phyloP scores from a whole-genome alignment of 2,329 filamentous ascomycete species.

The Colletotrichum paranaense region DNA sequence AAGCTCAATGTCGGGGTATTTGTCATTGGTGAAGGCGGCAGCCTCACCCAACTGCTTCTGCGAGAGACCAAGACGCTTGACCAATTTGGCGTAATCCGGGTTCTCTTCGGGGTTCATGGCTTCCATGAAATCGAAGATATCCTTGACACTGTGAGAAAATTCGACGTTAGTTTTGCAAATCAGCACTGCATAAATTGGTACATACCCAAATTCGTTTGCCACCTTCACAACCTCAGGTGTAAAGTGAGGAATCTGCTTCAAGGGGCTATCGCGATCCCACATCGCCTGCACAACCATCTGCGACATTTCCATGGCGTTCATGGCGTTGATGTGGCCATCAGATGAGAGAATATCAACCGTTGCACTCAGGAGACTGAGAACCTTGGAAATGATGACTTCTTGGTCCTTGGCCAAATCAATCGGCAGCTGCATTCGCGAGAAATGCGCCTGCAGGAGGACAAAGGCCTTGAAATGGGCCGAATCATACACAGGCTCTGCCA shows the following conservation, averaged over 20 bases:
- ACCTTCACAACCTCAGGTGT: slow-evolving; percentile 84
- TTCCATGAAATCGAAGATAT: slow-evolving; percentile 98
- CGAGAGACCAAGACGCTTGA: slow-evolving; percentile 82
- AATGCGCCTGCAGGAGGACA: slow-evolving; percentile 96
- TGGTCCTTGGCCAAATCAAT: slow-evolving; percentile 97
- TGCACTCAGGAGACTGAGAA: slow-evolving; percentile 88
- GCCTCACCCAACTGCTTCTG: slow-evolving; percentile 87
- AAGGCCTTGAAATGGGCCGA: slow-evolving; percentile 99
- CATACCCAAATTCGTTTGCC: slow-evolving; percentile 81
- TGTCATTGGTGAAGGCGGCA: slow-evolving; percentile 95
- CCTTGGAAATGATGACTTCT: slow-evolving; percentile 85
- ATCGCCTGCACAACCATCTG: slow-evolving; percentile 99
- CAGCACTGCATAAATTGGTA: slow-evolving; percentile 39
- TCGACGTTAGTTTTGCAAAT: slow-evolving; percentile 44
- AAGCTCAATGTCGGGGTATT: slow-evolving; percentile 94
- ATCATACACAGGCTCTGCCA: slow-evolving; percentile 86
- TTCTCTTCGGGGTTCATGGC: slow-evolving; percentile 98
- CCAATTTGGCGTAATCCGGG: slow-evolving; percentile 79
- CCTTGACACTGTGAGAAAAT: slow-evolving; percentile 74
- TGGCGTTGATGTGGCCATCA: slow-evolving; percentile 95
- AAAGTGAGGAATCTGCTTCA: slow-evolving; percentile 99
- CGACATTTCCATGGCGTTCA: slow-evolving; percentile 98
- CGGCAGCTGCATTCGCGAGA: slow-evolving; percentile 95
- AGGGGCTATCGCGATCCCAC: slow-evolving; percentile 97
- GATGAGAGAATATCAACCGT: slow-evolving; percentile 96